A percentile compares a stretch with the other conserved stretches of the same genome.
These are phyloP conservation scores for Amaranthus hypochondriacus DNA, from an alignment of 148 eudicot species.

Conservation along the genomic window DNA sequence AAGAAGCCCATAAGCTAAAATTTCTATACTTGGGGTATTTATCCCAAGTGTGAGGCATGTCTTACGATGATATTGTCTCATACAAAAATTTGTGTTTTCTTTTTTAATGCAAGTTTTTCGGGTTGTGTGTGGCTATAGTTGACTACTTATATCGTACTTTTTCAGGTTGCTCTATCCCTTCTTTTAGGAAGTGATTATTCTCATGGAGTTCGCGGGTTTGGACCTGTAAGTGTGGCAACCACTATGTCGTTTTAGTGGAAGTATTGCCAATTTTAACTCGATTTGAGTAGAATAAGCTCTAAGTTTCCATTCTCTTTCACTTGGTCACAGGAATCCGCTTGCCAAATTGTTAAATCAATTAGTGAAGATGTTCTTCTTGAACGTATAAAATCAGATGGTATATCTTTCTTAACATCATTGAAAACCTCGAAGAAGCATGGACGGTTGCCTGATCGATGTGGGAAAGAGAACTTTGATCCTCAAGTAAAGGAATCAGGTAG, in stretches of 20 bases:
- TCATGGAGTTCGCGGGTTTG: slow-evolving; percentile 71
- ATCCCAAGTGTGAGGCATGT: no score
- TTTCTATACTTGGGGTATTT: not conserved
- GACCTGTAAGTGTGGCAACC: slow-evolving; percentile 54
- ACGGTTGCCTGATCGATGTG: slow-evolving; percentile 19
- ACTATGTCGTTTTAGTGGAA: slow-evolving; percentile 3
- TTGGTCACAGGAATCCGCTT: slow-evolving; percentile 62
- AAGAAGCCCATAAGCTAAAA: not conserved
- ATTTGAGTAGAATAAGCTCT: not conserved
- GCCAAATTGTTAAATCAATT: slow-evolving; percentile 64
- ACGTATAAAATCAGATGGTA: slow-evolving; percentile 50
- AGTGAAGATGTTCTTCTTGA: slow-evolving; percentile 60
- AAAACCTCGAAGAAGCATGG: slow-evolving; percentile 51
- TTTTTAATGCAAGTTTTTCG: slow-evolving; percentile 2
- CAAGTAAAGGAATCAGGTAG: slow-evolving; percentile 36
- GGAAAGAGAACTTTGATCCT: slow-evolving; percentile 44
- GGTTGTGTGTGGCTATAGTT: slow-evolving; percentile 10
- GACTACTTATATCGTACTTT: slow-evolving; percentile 16
- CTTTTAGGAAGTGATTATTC: slow-evolving; percentile 92
- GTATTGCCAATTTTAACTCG: not conserved
- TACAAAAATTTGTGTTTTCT: no score
- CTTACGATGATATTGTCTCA: no score
- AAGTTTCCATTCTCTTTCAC: slow-evolving; percentile 2
- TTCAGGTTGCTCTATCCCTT: slow-evolving; percentile 79
- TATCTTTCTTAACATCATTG: slow-evolving; percentile 48